Conservation (phyloP, 2,329 filamentous ascomycete species). For the Paracorniculantispora psalliotae region DNA sequence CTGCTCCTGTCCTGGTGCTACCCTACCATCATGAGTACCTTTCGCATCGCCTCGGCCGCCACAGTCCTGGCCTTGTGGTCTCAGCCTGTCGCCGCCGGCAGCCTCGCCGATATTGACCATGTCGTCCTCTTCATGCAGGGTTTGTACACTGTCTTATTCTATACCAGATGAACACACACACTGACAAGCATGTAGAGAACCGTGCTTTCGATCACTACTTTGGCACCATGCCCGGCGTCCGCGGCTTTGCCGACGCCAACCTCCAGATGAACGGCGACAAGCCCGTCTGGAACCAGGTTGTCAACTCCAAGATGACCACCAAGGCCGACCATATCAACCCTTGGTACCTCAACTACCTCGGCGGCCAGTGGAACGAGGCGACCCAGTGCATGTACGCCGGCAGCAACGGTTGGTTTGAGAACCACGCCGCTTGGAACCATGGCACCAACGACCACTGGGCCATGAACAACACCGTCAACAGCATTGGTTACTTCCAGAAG, state of each 20-base stretch:
- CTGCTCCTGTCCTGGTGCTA: neutral
- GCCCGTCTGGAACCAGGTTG: constrained; percentile 44
- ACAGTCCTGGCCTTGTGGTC: constrained; percentile 3
- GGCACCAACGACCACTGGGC: constrained; percentile 51
- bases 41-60: constrained; percentile 2
- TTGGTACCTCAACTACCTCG: constrained; percentile 51
- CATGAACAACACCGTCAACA: constrained; percentile 47
- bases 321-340: constrained; percentile 41
- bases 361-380: constrained; percentile 43
- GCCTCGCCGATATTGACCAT: constrained; percentile 45
- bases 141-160: constrained; percentile 1
- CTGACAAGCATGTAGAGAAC: constrained; percentile 22
- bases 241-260: constrained; percentile 53
- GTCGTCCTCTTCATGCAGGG: constrained; percentile 54
- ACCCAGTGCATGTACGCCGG: constrained; percentile 52
- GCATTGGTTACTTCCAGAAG: constrained; percentile 46
- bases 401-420: constrained; percentile 46
- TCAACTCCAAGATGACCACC: constrained; percentile 33
- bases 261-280: constrained; percentile 43
- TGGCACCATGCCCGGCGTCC: constrained; percentile 50
- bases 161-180: neutral
- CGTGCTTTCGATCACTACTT: constrained; percentile 44
- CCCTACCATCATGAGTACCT: constrained; percentile 6
- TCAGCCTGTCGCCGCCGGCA: neutral
- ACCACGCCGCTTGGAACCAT: constrained; percentile 46